Conservation (phyloP, 352 stramenopile species). For the Ophiocytium majus region DNA sequence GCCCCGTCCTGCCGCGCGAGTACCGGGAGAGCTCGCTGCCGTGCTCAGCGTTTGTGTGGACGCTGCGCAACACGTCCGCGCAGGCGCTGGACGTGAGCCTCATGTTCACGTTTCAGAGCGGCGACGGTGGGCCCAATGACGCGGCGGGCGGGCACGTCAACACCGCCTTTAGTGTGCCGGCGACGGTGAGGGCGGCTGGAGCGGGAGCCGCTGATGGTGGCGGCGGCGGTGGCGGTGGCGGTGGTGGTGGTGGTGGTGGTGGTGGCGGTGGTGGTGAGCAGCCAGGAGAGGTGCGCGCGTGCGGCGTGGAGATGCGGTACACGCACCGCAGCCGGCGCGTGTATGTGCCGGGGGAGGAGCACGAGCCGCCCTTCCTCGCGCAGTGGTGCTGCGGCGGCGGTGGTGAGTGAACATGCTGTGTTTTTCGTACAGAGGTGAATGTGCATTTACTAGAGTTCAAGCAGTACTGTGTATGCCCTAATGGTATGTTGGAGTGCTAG, state of each 20-base stretch:
- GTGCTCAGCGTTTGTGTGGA: conserved; percentile 55
- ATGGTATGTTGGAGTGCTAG: too few species aligned
- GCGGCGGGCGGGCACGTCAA: conserved; percentile 16
- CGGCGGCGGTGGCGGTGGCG: neutral
- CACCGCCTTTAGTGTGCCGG: neutral
- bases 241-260: neutral
- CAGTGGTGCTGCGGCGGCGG: too few species aligned
- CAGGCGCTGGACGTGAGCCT: conserved; percentile 53
- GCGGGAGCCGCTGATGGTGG: neutral
- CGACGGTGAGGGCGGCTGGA: neutral
- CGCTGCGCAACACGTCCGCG: conserved; percentile 39
- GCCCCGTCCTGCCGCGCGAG: conserved; percentile 56
- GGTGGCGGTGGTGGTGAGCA: neutral
- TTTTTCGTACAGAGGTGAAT: too few species aligned
- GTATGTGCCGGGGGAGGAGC: conserved; percentile 2
- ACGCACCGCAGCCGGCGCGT: conserved; percentile 19
- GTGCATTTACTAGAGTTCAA: too few species aligned
- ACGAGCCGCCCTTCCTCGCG: conserved; percentile 20
- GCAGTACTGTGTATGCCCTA: too few species aligned
- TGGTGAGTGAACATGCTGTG: too few species aligned
- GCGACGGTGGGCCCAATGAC: conserved; percentile 35
- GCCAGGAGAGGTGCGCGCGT: neutral
- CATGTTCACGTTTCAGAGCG: conserved; percentile 60
- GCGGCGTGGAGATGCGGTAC: conserved; percentile 7
- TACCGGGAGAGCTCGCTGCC: conserved; percentile 57